phyloP scores from a whole-genome alignment of 139 green algal genomes.

The Picochlorum costavermella region DNA sequence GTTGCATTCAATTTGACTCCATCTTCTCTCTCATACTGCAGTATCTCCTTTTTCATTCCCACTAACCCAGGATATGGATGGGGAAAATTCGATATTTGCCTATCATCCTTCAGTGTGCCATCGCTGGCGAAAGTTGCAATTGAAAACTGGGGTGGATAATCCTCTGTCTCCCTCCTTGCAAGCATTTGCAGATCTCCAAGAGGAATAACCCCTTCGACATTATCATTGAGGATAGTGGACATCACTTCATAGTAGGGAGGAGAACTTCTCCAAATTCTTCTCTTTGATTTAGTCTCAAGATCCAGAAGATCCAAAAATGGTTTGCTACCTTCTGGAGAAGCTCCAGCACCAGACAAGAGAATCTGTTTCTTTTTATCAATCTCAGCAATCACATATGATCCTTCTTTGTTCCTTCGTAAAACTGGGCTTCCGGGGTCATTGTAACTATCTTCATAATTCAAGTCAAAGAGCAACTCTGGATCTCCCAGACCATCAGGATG shows the following conservation, averaged over 20 bases:
- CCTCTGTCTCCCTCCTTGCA: constrained; percentile 45
- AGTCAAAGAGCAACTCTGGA: constrained; percentile 11
- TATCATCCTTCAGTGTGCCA: constrained; percentile 20
- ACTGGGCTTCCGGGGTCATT: constrained; percentile 75
- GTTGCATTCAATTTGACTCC: constrained; percentile 89
- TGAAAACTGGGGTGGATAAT: constrained; percentile 54
- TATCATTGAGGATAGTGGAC: constrained; percentile 28
- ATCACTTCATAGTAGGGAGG: constrained; percentile 64
- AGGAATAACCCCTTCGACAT: constrained; percentile 13
- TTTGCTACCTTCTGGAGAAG: constrained; percentile 69
- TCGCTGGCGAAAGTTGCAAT: constrained; percentile 21
- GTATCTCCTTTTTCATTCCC: constrained; percentile 71
- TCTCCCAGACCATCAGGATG: background rate
- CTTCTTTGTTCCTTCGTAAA: constrained; percentile 52
- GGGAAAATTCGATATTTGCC: constrained; percentile 79
- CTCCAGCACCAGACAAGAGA: constrained; percentile 70
- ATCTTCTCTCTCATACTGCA: constrained; percentile 86
- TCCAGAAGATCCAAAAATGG: constrained; percentile 89
- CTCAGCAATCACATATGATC: constrained; percentile 75
- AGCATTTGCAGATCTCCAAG: constrained; percentile 56
- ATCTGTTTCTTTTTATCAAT: constrained; percentile 48
- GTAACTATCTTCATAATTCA: constrained; percentile 92
- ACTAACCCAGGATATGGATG: constrained; percentile 86
- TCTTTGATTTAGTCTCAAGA: constrained; percentile 47
- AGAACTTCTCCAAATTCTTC: constrained; percentile 77